Conservation (phyloP, 108 stramenopile genomes). For the Skeletonema tropicum region DNA sequence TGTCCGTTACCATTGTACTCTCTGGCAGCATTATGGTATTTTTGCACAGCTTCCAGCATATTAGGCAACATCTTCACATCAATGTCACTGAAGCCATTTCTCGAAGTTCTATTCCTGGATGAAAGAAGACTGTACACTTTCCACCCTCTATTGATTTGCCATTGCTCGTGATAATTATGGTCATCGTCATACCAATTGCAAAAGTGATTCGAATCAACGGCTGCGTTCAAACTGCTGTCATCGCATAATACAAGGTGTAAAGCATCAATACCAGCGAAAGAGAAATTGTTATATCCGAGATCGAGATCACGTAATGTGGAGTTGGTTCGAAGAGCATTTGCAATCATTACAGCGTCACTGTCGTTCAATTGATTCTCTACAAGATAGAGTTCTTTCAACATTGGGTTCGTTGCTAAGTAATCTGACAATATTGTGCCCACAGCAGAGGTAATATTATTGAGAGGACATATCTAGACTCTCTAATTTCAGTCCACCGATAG, state of each 20-base stretch:
- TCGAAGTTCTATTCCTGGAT: neutral
- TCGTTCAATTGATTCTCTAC: neutral
- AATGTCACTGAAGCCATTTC: too few relatives aligned
- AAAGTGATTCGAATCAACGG: neutral
- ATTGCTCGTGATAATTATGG: too few relatives aligned
- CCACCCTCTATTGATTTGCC: too few relatives aligned
- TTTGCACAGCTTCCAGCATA: neutral
- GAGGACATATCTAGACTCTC: neutral
- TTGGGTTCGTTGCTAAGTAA: neutral
- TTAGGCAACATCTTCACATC: neutral
- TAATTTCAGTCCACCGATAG: neutral
- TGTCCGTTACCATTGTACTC: too few relatives aligned
- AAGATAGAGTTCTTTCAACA: neutral
- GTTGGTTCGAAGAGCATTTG: too few relatives aligned
- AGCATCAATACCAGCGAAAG: neutral
- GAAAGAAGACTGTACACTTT: neutral
- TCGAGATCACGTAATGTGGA: neutral
- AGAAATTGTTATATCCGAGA: neutral
- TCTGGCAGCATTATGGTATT: neutral
- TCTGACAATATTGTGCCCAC: too few relatives aligned
- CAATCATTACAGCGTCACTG: neutral
- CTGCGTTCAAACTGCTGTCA: too few relatives aligned
- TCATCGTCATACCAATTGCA: neutral
- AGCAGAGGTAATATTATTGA: neutral
- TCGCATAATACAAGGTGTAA: neutral